Base-by-base conservation (phyloP, 2,329 filamentous ascomycete genomes). In the Aspergillus sclerotialis region DNA sequence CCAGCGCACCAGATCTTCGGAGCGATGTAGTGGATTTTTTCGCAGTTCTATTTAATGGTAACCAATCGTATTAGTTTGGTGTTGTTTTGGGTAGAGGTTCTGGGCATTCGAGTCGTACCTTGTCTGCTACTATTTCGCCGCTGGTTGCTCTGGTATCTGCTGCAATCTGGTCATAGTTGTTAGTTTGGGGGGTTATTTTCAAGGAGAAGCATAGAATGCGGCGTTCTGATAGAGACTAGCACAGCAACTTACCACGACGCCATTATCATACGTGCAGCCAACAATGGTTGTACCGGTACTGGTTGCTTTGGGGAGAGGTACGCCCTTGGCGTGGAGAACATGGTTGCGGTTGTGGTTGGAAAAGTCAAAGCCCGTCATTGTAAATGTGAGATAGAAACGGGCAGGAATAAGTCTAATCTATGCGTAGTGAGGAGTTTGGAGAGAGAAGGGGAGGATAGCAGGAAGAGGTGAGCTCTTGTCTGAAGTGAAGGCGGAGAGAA, bases 281-380 rank as follows among this genome's bases (percentile, higher is more conserved):
- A 98, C 92, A 67, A 98, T 98, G 46, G 92, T 98, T 40, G 92
- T 98, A 72, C 92, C 92, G 42, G 92, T 98, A 69, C 89, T 95
- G 42, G 92, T 98, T 44, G 92, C 92, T 72, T 95, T 96, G 55
- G 93, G 92, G 40, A 96, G 74, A 43, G 92, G 92, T 33, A 96
- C 83, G 52, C 93, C 93, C 67, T 83, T 80, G 54, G 90, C 87
- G 65, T 96, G 90, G 51, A 98, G 80, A 46, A 90, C 90, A 63
- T 84, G 80, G 78, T 98, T 98, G 73, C 92, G 87, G 78, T 94
- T 94, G 79, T 96, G 92, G 76, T 98, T 98, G 66, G 88, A 93
- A 76, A 98, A 98, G 72, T 96, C 89, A 76, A 95, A 94, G 70
- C 89, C 89, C 55, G 85, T 82, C 92, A 98, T 98, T 55, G 58